A percentile compares a stretch with the other conserved stretches of the same genome.
These are phyloP conservation scores for Starmera dryadoides DNA, from an alignment of 805 yeast genomes.

Conservation along the genomic window DNA sequence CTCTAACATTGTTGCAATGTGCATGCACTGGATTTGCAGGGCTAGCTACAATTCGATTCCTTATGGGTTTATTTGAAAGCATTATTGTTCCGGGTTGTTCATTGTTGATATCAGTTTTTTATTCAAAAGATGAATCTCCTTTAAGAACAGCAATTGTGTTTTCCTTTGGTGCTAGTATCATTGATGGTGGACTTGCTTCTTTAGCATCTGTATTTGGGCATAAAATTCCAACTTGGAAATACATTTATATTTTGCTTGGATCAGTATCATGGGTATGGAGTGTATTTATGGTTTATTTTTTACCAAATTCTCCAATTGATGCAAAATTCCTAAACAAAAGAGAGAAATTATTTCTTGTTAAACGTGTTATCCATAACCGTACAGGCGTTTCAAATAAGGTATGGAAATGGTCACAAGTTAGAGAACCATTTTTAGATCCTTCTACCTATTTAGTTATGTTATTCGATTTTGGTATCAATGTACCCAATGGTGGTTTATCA, in stretches of 20 bases:
- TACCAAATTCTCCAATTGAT: conserved; percentile 41
- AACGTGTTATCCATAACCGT: conserved; percentile 31
- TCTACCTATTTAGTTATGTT: conserved; percentile 26
- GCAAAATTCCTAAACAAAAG: conserved; percentile 31
- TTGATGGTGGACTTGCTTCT: conserved; percentile 31
- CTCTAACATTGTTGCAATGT: conserved; percentile 19
- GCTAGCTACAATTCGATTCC: conserved; percentile 34
- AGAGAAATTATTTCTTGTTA: conserved; percentile 38
- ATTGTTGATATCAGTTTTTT: conserved; percentile 32
- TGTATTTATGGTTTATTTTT: conserved; percentile 23
- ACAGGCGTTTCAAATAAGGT: conserved; percentile 36
- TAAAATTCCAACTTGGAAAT: conserved; percentile 35
- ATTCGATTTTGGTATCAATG: conserved; percentile 22
- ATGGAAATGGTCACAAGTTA: conserved; percentile 33
- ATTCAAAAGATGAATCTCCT: conserved; percentile 31
- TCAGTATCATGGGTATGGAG: conserved; percentile 34
- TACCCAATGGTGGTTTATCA: conserved; percentile 28
- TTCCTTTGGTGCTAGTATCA: conserved; percentile 28
- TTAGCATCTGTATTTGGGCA: conserved; percentile 31
- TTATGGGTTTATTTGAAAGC: conserved; percentile 37
- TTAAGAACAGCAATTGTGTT: conserved; percentile 36
- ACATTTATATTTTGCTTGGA: conserved; percentile 44
- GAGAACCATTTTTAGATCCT: conserved; percentile 35
- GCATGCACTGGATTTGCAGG: conserved; percentile 31
- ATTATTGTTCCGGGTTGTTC: conserved; percentile 32